Evolutionary conservation across 2,329 filamentous ascomycete genomes (phyloP).

Genomic region (Ampelomyces quisqualis): DNA sequence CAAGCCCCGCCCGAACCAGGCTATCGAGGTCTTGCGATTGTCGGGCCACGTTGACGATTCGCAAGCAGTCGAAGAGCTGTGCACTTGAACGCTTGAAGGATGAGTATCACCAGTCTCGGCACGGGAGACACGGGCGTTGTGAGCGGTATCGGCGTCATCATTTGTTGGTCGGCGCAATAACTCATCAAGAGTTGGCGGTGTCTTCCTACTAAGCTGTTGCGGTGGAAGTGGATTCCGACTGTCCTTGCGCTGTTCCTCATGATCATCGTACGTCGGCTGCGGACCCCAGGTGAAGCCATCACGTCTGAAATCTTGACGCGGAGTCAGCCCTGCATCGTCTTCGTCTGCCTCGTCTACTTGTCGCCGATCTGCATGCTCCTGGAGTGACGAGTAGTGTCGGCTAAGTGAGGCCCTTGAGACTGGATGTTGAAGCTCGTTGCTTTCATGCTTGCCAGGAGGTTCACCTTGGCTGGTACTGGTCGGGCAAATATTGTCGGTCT

Average conservation of each 20-base stretch:
- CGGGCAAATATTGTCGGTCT: too few species aligned
- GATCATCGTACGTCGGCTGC: not conserved
- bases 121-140: slow-evolving; percentile 11
- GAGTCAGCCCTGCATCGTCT: slow-evolving; percentile 5
- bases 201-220: slow-evolving; percentile 6
- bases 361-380: not conserved
- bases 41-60: slow-evolving; percentile 10
- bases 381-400: not conserved
- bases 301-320: slow-evolving; percentile 23
- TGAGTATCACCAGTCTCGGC: slow-evolving; percentile 15
- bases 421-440: not conserved
- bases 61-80: slow-evolving; percentile 6
- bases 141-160: slow-evolving; percentile 12
- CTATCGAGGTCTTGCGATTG: slow-evolving; percentile 25
- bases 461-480: too few species aligned
- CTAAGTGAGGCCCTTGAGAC: not conserved
- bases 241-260: slow-evolving; percentile 9
- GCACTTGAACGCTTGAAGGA: not conserved
- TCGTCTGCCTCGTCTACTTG: not conserved
- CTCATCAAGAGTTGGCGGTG: slow-evolving; percentile 26
- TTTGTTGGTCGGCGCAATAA: slow-evolving; percentile 16
- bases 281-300: slow-evolving; percentile 30
- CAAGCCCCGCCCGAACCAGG: slow-evolving; percentile 27
- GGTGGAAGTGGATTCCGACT: slow-evolving; percentile 17
- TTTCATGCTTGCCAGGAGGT: too few species aligned